Base-by-base conservation (phyloP, 208 protist species). In the Leishmania martiniquensis region DNA sequence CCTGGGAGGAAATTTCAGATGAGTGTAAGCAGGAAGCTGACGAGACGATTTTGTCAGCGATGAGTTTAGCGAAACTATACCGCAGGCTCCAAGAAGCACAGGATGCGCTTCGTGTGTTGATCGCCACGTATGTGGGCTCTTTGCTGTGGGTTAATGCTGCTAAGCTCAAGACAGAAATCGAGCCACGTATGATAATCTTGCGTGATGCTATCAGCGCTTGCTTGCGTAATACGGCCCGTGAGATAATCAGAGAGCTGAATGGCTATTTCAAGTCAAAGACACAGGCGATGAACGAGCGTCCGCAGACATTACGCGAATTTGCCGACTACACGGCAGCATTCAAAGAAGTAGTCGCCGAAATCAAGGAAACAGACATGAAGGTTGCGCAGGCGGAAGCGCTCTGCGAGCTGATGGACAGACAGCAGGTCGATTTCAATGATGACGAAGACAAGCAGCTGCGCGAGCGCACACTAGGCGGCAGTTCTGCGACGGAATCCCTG, bases 101-200 rank as follows among this genome's bases (percentile, higher is more conserved):
- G 47, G 90, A 96, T 74, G 85, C 91, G 4, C 78, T 97, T 60
- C 88, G 91, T 45, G 92, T 95, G n/a, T 81, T 98, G 37, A 98
- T 96, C 77, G 87, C 95, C 13, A 95, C 95, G 0, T 94, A 95
- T 80, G 92, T 98, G 6, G 93, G 95, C 10, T 84, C 95, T 72
- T 92, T 90, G 67, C 83, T 98, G 76, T 97, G 93, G 92, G 91
- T 98, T 59, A 98, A 98, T 82, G 91, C 93, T 34, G 87, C 88
- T 0, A 96, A 96, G 69, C 84, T 97, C 49, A 97, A 96, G 82
- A 91, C 86, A 15, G 93, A 97, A 63, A 90, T 98, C 47, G 93
- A 98, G 74, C 94, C 94, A 20, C 87, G 93, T 25, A 90, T 98
- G 80, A 78, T 88, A 4, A 75, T 94, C 70, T 59, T 98, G 47